Conservation (phyloP, 345 rosid genomes). For the Murraya koenigii region DNA sequence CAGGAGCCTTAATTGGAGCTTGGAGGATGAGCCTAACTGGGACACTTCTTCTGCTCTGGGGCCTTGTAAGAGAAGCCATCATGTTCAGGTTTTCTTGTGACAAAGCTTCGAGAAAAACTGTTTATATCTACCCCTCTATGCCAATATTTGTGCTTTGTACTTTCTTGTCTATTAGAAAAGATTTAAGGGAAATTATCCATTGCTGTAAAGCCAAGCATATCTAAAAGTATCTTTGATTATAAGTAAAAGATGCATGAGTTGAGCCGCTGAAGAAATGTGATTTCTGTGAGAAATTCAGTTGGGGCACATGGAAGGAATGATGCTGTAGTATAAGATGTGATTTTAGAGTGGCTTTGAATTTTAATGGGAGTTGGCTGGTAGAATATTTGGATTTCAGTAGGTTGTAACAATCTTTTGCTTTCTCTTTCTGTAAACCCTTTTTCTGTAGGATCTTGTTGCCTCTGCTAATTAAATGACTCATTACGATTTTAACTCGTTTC, state of each 20-base stretch:
- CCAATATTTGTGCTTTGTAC: conserved; percentile 47
- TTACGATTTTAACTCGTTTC: no score
- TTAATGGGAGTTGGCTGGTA: no score
- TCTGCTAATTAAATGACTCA: no score
- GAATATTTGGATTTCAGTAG: no score
- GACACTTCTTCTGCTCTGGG: conserved; percentile 61
- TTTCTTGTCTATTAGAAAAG: conserved; percentile 59
- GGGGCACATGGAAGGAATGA: neutral
- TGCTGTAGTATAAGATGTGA: neutral
- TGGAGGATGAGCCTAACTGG: conserved; percentile 68
- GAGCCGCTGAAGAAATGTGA: neutral
- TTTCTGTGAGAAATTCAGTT: no score
- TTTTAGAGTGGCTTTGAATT: neutral
- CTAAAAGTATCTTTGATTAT: conserved; percentile 10
- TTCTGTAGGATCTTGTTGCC: no score
- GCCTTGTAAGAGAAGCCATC: no score
- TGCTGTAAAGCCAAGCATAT: conserved; percentile 27
- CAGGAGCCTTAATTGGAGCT: conserved; percentile 58
- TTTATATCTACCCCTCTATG: conserved; percentile 44
- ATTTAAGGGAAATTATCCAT: conserved; percentile 53
- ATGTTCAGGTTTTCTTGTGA: no score
- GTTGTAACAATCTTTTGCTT: neutral
- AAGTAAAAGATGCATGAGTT: conserved; percentile 11
- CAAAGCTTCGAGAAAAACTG: no score
- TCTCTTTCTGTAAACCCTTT: neutral